Base-by-base conservation (phyloP, 306 rosid species). In the Pyrus bretschneideri region DNA sequence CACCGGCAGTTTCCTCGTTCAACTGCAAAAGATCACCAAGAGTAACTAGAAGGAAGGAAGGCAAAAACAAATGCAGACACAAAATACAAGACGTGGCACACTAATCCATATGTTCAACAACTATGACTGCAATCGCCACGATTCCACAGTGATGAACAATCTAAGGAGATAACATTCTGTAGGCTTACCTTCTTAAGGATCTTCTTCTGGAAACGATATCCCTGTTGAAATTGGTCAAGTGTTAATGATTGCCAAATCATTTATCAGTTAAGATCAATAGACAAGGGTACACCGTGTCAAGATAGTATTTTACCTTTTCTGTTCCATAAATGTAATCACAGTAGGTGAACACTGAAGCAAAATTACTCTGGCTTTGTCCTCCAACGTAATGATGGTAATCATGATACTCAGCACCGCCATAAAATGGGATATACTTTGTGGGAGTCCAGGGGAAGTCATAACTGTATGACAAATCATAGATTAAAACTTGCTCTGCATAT, bases 351-450 rank as follows among this genome's bases (percentile, higher is more conserved):
- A 90, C 96, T 69, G 99, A 95, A 69, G 97, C 97, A 52, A 92
- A 95, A 79, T 95, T 95, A 84, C 99, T 95, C 4, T 92, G 97
- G 89, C 99, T 95, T 76, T 86, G 92, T 78, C 93, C 91, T 70
- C 99, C 99, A 79, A 95, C 97, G 80, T 89, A 95, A 82, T 92
- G 97, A 85, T 95, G 97, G 86, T 92, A 95, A 85, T 95, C 97
- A 72, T 95, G 97, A 83, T 95, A 75, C 73, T 95, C 99, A 62
- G 99, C 89, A 17, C 99, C 99, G 51, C 93, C 99, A 64, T 92
- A 95, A 82, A 95, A 90, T 45, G 99, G 99, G 79, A 95, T 92
- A 54, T 78, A 89, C 80, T 90, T 92, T 12, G 97, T 89, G 72
- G 79, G 84, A 79, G 79, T 89, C 99, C 97, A 92, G 21, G 97